phyloP scores from a whole-genome alignment of 495 filamentous ascomycete genomes.

The Pyrenopolyporus hunteri region DNA sequence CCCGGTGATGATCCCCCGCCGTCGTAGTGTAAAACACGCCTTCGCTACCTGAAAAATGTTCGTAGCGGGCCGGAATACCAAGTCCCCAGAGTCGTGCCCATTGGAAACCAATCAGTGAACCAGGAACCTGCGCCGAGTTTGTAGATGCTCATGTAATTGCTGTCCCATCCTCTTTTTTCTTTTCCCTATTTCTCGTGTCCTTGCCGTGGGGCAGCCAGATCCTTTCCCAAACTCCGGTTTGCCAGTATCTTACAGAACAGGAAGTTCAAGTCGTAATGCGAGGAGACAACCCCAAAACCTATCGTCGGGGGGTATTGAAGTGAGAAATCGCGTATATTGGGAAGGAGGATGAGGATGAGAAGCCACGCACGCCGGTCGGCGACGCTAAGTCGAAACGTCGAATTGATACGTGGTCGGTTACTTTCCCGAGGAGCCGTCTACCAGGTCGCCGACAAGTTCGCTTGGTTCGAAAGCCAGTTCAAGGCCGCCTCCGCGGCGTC shows the following conservation, averaged over 20 bases:
- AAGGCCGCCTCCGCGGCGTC: slow-evolving; percentile 84
- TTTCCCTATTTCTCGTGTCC: slow-evolving; percentile 25
- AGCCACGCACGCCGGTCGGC: slow-evolving; percentile 17
- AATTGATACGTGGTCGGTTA: slow-evolving; percentile 13
- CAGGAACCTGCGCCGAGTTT: slow-evolving; percentile 28
- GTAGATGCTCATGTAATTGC: slow-evolving; percentile 38
- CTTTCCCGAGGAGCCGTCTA: slow-evolving; percentile 10
- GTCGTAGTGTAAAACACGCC: slow-evolving; percentile 29
- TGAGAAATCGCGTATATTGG: slow-evolving; percentile 32
- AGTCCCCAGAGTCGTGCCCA: slow-evolving; percentile 21
- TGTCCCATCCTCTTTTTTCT: slow-evolving; percentile 1
- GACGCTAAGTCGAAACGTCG: slow-evolving; percentile 1
- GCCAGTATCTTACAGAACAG: slow-evolving; percentile 42
- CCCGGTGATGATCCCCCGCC: slow-evolving; percentile 34
- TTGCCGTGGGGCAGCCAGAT: slow-evolving; percentile 42
- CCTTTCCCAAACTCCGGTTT: slow-evolving; percentile 45
- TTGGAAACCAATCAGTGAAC: slow-evolving; percentile 30
- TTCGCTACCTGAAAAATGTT: slow-evolving; percentile 29
- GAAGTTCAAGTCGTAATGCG: slow-evolving; percentile 33
- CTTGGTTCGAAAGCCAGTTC: slow-evolving; percentile 49
- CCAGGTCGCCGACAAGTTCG: slow-evolving; percentile 32
- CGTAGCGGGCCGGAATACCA: slow-evolving; percentile 23
- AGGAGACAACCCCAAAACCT: slow-evolving; percentile 25
- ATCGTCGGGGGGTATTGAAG: slow-evolving; percentile 22
- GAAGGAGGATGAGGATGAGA: slow-evolving; percentile 26